A percentile compares a stretch with the other conserved stretches of the same genome.
These are phyloP conservation scores for Mimosa pudica DNA, from an alignment of 306 rosid genomes.

Conservation along the genomic window DNA sequence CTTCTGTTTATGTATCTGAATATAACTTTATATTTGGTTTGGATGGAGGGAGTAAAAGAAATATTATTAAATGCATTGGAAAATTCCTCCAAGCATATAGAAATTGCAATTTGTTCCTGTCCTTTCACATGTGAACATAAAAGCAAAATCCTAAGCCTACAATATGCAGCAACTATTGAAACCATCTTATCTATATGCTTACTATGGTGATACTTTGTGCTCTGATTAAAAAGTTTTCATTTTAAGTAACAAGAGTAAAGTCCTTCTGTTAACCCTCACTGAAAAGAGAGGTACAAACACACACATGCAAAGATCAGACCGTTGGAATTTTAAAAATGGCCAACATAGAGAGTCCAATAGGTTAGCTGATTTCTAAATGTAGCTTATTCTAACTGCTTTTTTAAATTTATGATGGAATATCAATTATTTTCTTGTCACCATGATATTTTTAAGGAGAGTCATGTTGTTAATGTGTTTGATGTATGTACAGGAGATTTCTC, in stretches of 20 bases:
- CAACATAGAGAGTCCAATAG: background rate
- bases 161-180: background rate
- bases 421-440: background rate
- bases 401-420: background rate
- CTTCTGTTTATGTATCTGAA: too few relatives aligned
- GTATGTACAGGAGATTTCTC: conserved; percentile 44
- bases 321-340: conserved; percentile 34
- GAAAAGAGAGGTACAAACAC: background rate
- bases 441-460: background rate
- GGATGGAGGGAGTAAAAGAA: too few relatives aligned
- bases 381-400: background rate
- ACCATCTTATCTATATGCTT: background rate
- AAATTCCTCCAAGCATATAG: background rate
- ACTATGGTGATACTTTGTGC: background rate
- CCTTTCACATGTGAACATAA: background rate
- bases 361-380: background rate
- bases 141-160: background rate
- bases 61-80: background rate
- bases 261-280: background rate
- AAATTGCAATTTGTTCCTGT: background rate
- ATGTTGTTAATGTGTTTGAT: background rate
- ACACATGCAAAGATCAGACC: background rate
- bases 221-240: background rate
- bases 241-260: background rate
- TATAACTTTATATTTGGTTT: too few relatives aligned